Percentiles rank a stretch among this genome's conserved stretches.
Conservation (phyloP, 371 early-diverging fungal species). For the Mucor saturninus region DNA sequence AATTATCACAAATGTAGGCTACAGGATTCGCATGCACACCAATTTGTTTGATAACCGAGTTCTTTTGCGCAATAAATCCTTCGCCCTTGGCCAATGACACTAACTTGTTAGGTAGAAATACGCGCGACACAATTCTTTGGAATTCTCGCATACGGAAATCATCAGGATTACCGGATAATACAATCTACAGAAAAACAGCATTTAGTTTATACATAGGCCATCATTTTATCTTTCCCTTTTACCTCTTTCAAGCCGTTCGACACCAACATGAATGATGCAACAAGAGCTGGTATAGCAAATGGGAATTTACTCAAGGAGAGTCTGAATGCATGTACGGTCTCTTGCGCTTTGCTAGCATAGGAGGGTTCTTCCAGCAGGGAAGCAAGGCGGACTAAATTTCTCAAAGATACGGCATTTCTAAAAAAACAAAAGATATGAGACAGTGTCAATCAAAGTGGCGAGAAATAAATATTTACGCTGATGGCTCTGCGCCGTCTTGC, state of each 20-base stretch:
- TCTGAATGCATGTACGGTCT: constrained; percentile 39
- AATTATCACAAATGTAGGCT: constrained; percentile 53
- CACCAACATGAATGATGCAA: constrained; percentile 40
- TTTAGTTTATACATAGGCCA: not conserved
- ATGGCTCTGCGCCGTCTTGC: constrained; percentile 73
- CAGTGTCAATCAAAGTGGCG: not conserved
- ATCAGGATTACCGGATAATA: constrained; percentile 36
- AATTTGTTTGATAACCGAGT: constrained; percentile 33
- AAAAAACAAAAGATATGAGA: not conserved
- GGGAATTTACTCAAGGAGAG: constrained; percentile 36
- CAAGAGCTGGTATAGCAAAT: constrained; percentile 49
- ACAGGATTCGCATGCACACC: constrained; percentile 16
- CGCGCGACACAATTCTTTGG: constrained; percentile 22
- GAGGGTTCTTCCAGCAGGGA: constrained; percentile 30
- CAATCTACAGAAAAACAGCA: constrained; percentile 33
- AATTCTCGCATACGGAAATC: constrained; percentile 29
- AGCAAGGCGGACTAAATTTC: constrained; percentile 49
- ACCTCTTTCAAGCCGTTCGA: constrained; percentile 52
- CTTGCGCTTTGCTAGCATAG: constrained; percentile 38
- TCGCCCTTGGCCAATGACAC: constrained; percentile 33
- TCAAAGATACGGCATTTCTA: constrained; percentile 51
- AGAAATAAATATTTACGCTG: constrained; percentile 36
- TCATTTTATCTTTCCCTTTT: not conserved
- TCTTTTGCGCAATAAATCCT: constrained; percentile 33
- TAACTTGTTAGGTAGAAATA: constrained; percentile 46